Evolutionary conservation across 2,329 filamentous ascomycete species (phyloP).

Genomic region (Talaromyces sp.): DNA sequence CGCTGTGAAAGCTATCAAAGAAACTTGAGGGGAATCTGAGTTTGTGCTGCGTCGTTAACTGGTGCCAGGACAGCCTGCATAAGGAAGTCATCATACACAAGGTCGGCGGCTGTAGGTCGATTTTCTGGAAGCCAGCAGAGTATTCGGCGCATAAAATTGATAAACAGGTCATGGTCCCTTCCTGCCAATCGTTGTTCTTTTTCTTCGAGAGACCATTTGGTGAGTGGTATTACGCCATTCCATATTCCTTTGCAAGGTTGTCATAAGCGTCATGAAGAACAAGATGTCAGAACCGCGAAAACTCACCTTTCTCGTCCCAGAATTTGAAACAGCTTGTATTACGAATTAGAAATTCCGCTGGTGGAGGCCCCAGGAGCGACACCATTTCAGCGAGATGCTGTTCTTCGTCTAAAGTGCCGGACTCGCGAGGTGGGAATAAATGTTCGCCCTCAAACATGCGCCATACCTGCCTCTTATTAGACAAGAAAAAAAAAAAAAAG

Average conservation of each 20-base stretch:
- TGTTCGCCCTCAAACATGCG: constrained; percentile 14
- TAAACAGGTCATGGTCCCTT: neutral
- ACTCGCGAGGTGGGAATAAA: constrained; percentile 11
- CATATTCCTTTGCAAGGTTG: neutral
- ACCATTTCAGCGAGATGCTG: constrained; percentile 15
- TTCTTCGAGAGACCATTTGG: neutral
- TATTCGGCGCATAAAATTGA: constrained; percentile 1
- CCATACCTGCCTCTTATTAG: constrained; percentile 6
- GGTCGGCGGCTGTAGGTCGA: constrained; percentile 1
- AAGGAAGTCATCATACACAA: constrained; percentile 15
- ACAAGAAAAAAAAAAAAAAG: too few relatives aligned
- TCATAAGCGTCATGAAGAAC: neutral
- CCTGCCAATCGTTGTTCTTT: constrained; percentile 1
- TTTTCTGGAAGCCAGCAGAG: constrained; percentile 3
- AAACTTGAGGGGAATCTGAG: too few relatives aligned
- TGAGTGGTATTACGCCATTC: constrained; percentile 1
- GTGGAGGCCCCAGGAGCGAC: constrained; percentile 13
- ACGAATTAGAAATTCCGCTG: constrained; percentile 3
- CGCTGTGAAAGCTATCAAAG: too few relatives aligned
- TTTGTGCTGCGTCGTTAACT: too few relatives aligned
- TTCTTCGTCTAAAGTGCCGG: constrained; percentile 7
- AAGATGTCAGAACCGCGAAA: neutral
- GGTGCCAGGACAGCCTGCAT: constrained; percentile 1
- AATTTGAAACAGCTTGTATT: constrained; percentile 6
- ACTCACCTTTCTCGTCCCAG: constrained; percentile 13